Conservation (phyloP, 306 rosid genomes). For the Gynostemma pentaphyllum region DNA sequence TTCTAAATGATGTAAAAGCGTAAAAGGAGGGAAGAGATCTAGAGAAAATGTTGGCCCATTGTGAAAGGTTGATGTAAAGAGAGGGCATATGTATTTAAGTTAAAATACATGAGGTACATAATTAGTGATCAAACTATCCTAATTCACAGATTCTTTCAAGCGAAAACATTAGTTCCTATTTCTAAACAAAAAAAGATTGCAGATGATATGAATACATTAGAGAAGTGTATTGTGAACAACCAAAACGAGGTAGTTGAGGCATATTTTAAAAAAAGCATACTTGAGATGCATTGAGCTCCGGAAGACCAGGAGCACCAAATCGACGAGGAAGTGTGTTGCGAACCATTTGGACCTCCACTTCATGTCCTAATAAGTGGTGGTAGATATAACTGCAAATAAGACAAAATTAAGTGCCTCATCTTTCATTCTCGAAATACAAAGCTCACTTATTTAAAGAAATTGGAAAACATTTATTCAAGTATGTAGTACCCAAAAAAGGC, state of each 20-base stretch:
- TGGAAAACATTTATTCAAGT: not conserved
- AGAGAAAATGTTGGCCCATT: not conserved
- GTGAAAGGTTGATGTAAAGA: not conserved
- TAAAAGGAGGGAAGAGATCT: not conserved
- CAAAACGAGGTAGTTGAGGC: not conserved
- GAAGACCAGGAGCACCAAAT: conserved; percentile 98
- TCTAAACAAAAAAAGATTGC: not conserved
- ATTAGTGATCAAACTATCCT: not conserved
- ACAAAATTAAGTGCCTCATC: not conserved
- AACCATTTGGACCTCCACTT: conserved; percentile 98
- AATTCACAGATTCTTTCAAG: not conserved
- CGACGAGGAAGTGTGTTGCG: conserved; percentile 97
- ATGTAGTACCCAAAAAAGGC: not conserved
- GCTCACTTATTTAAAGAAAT: not conserved
- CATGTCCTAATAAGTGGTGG: conserved; percentile 95
- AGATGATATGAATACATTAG: not conserved
- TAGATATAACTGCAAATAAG: conserved; percentile 67
- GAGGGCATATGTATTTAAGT: not conserved
- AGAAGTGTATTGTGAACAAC: not conserved
- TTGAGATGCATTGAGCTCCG: conserved; percentile 97
- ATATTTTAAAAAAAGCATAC: conserved; percentile 34
- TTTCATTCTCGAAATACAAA: not conserved
- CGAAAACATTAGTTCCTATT: not conserved
- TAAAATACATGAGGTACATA: not conserved
- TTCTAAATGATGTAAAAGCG: not conserved